Conservation (phyloP, 2,329 filamentous ascomycete genomes). For the Stagonosporopsis chrysanthemi region DNA sequence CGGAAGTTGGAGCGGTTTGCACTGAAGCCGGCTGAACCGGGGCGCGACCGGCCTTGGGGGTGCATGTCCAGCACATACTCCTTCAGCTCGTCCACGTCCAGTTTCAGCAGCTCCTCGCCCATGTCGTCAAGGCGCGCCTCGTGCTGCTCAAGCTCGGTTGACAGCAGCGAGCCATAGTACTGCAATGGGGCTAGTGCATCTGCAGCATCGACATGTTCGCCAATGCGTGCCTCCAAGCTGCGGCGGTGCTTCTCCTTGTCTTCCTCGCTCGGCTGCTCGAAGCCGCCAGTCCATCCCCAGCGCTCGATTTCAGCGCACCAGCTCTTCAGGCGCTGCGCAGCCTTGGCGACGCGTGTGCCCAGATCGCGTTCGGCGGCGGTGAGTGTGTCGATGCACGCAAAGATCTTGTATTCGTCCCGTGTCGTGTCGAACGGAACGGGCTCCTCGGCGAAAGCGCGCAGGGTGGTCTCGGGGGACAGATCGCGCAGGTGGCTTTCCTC, state of each 20-base stretch:
- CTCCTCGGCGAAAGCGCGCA: constrained; percentile 53
- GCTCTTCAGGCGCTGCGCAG: constrained; percentile 73
- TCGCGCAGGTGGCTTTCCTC: constrained; percentile 47
- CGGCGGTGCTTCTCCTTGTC: constrained; percentile 36
- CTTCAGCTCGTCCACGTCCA: constrained; percentile 88
- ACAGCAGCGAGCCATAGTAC: constrained; percentile 76
- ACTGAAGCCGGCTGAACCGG: constrained; percentile 51
- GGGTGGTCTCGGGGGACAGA: constrained; percentile 52
- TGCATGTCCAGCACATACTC: constrained; percentile 84
- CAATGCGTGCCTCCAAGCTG: constrained; percentile 43
- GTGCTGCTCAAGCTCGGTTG: constrained; percentile 69
- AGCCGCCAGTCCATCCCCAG: constrained; percentile 66
- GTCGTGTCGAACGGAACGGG: constrained; percentile 54
- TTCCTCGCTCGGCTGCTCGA: constrained; percentile 50
- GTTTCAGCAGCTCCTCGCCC: constrained; percentile 68
- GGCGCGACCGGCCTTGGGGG: constrained; percentile 58
- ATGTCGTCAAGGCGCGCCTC: constrained; percentile 80
- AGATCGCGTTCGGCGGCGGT: constrained; percentile 73
- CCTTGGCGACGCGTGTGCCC: constrained; percentile 72
- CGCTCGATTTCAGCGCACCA: constrained; percentile 77
- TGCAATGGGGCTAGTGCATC: constrained; percentile 43
- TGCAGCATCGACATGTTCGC: constrained; percentile 39
- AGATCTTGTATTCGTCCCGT: constrained; percentile 51
- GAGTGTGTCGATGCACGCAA: constrained; percentile 67
- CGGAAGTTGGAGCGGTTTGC: constrained; percentile 60